Conservation (phyloP, 495 filamentous ascomycete genomes). For the Penicillium manginii region DNA sequence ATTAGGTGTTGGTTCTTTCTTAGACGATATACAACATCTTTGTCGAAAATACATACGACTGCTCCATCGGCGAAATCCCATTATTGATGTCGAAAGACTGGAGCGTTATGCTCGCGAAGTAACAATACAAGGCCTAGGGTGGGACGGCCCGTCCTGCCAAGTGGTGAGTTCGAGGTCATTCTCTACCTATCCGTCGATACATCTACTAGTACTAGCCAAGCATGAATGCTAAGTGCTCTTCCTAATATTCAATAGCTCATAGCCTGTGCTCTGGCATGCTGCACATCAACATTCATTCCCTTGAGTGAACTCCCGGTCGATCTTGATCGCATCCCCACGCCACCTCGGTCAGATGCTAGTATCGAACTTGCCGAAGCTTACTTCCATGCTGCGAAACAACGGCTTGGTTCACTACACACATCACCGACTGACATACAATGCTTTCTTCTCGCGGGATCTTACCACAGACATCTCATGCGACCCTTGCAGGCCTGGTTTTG, state of each 20-base stretch:
- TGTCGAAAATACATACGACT: slow-evolving; percentile 25
- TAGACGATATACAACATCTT: slow-evolving; percentile 26
- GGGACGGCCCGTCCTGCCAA: slow-evolving; percentile 34
- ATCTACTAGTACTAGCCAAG: not conserved
- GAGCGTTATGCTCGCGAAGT: slow-evolving; percentile 31
- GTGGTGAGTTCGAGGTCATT: slow-evolving; percentile 24
- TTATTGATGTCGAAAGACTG: slow-evolving; percentile 27
- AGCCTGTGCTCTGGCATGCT: slow-evolving; percentile 30
- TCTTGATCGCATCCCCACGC: slow-evolving; percentile 23
- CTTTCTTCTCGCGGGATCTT: slow-evolving; percentile 32
- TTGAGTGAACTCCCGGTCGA: slow-evolving; percentile 18
- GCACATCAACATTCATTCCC: slow-evolving; percentile 22
- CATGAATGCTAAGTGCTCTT: slow-evolving; percentile 7
- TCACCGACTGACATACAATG: slow-evolving; percentile 33
- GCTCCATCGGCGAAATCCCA: slow-evolving; percentile 26
- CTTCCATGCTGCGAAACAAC: slow-evolving; percentile 33
- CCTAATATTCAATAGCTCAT: slow-evolving; percentile 19
- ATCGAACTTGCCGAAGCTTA: slow-evolving; percentile 30
- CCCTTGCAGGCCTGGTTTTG: slow-evolving; percentile 34
- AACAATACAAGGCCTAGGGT: slow-evolving; percentile 29
- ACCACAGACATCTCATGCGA: slow-evolving; percentile 30
- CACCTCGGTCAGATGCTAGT: slow-evolving; percentile 25
- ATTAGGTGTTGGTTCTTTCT: slow-evolving; percentile 14
- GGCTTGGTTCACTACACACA: slow-evolving; percentile 29
- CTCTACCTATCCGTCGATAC: no score